These are phyloP conservation scores for Monosporozyma aquatica DNA, from an alignment of 805 yeast genomes.

Conservation along the genomic window DNA sequence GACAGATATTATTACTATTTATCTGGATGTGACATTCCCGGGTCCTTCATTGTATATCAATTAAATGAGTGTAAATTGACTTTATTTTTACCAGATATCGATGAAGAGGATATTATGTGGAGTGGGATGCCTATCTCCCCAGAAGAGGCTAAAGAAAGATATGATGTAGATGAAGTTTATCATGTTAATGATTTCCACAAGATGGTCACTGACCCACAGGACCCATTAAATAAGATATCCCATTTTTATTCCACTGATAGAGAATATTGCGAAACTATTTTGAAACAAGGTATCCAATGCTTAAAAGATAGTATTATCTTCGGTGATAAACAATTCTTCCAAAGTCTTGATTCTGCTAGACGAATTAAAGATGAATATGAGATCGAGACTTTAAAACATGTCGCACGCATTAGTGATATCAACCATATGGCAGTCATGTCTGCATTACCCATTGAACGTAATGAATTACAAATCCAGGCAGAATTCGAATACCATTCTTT, in stretches of 20 bases:
- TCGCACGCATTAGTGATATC: constrained; percentile 76
- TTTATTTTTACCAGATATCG: constrained; percentile 74
- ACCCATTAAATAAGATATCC: neutral
- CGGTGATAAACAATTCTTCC: constrained; percentile 42
- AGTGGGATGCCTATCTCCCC: constrained; percentile 72
- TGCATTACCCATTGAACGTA: constrained; percentile 76
- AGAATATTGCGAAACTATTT: constrained; percentile 26
- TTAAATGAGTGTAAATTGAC: constrained; percentile 46
- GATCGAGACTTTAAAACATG: constrained; percentile 64
- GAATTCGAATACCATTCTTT: constrained; percentile 89
- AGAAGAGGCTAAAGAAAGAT: constrained; percentile 55
- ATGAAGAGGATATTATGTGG: constrained; percentile 92
- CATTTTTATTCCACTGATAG: constrained; percentile 44
- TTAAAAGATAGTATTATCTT: constrained; percentile 28
- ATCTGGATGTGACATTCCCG: constrained; percentile 75
- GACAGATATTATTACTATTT: constrained; percentile 84
- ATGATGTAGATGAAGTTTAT: constrained; percentile 75
- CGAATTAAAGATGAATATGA: constrained; percentile 79
- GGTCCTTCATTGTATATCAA: constrained; percentile 57
- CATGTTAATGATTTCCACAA: constrained; percentile 42
- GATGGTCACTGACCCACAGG: neutral
- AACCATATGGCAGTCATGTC: constrained; percentile 90
- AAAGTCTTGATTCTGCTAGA: constrained; percentile 82
- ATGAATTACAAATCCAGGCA: constrained; percentile 90
- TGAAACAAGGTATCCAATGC: neutral